Evolutionary conservation across 2,329 filamentous ascomycete species (phyloP), one percentile per base, ranked within the genome.

Genomic region (Arthrobotrys entomopaga): DNA sequence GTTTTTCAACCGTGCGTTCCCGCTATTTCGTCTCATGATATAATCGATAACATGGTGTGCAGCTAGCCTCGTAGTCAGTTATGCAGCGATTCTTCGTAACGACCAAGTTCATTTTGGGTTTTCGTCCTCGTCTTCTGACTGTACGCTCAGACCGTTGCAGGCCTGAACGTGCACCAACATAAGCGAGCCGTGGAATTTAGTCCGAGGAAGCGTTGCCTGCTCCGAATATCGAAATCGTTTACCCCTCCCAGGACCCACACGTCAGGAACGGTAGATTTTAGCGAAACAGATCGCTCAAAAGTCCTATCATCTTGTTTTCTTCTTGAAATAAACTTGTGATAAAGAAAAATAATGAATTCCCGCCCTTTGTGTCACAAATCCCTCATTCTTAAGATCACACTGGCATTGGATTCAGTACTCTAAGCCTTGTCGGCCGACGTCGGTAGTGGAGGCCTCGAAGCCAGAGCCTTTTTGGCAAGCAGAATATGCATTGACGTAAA

Each of bases 161-260:
- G 29, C 29, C 29, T 10, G 46, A 22, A 48, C 65, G 65, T 69
- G 65, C 65, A 59, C 56, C 22, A 61, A 16, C 1, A 49, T 59
- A 60, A 60, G 56, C 52, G 57, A 69, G 49, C 65, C 57, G 64
- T 56, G 29, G 48, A 34, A 29, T 58, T 56, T 69, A 49, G 65
- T 69, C 65, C 65, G 65, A 69, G 15, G 24, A 22, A 69, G 65
- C 65, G 65, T 46, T 69, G 48, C 65, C 65, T 60, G 65, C 65
- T 69, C 65, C 65, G 65, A 59, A 60, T 15, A 16, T 34, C 15
- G 24, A 38, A 52, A 49, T 49, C 29, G 6, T 40, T 26, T 57
- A 38, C 42, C 56, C 40, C 40, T 34, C 38, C 22, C 15, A 22
- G 54, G 11, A 24, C 24, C 46, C 24, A 50, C 50, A 34, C 54